Evolutionary conservation across 305 asterid species (phyloP), one percentile per base, ranked within the genome.

Genomic region (Fraxinus greggii): DNA sequence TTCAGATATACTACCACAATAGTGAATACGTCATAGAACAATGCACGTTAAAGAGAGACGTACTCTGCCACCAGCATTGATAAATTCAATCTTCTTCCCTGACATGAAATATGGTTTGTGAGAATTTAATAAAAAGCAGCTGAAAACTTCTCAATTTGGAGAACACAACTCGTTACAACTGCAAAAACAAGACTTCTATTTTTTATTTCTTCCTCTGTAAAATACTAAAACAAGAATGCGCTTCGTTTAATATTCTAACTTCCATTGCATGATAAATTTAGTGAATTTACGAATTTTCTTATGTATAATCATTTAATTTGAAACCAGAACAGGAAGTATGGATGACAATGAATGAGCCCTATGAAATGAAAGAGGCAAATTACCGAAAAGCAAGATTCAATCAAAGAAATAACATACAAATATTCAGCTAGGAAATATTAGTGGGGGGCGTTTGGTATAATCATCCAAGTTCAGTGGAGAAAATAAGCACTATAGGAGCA

Each of bases 31-130:
- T 21, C 29, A 74, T 17, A 72, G 61, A 35, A 48, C 17, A 29
- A 80, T 48, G 78, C 36, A 63, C 21, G 15, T 21, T 80, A 82
- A 56, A 79, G 75, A 86, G 73, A 84, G 48, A 81, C 93, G 40
- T 91, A 95, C 99, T 92, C 98, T 87, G 86, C 99, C 95, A 82
- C 98, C 99, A 28, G 99, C 98, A 77, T 48, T 89, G 81, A 95
- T 94, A 88, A 95, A 95, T 76, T 93, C 98, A 28, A 95, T 88
- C 83, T 88, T 89, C 91, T 88, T 94, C 84, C 99, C 99, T 95
- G 97, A 26, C 84, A 90, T 7, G 23, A 81, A 78, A 74, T 78
- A 5, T 15, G 10, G 4, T 63, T n/a, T 3, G 74, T 84, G 72
- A 85, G 80, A 42, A 29, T 59, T 76, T 73, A 48, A 36, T 29